Percentiles rank a stretch among this genome's conserved stretches.
Conservation (phyloP, 2,329 filamentous ascomycete species). For the Arachnopeziza araneosa region DNA sequence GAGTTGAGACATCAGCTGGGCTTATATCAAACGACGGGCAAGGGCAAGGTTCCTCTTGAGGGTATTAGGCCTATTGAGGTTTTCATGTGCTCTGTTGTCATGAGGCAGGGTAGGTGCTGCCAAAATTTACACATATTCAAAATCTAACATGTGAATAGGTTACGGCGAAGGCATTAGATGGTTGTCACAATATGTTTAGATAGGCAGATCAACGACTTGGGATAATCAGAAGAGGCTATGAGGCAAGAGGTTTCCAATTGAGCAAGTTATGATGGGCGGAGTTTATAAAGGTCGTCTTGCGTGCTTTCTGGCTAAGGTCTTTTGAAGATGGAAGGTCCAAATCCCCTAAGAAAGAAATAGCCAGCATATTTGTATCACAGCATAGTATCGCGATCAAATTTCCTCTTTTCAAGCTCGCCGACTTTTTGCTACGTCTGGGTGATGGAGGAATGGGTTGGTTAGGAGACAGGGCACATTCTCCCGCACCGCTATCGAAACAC, state of each 20-base stretch:
- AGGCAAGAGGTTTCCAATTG: slow-evolving; percentile 14
- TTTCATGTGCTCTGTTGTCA: slow-evolving; percentile 98
- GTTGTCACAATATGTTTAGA: slow-evolving; percentile 86
- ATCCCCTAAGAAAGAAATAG: slow-evolving; percentile 12
- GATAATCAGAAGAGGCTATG: slow-evolving; percentile 1
- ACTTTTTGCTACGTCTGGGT: not conserved
- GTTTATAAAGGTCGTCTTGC: slow-evolving; percentile 29
- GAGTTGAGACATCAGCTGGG: slow-evolving; percentile 89
- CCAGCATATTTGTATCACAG: slow-evolving; percentile 27
- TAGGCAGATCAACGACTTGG: not conserved
- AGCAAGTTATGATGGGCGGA: slow-evolving; percentile 26
- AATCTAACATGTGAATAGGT: slow-evolving; percentile 39
- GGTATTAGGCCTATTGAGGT: slow-evolving; percentile 93
- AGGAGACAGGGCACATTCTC: not conserved
- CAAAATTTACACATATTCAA: not conserved
- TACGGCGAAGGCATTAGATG: slow-evolving; percentile 89
- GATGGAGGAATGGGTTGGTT: not conserved
- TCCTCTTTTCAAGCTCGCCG: slow-evolving; percentile 5
- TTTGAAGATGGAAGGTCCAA: slow-evolving; percentile 15
- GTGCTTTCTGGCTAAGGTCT: slow-evolving; percentile 21
- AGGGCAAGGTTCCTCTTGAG: slow-evolving; percentile 89
- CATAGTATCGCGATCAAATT: slow-evolving; percentile 29
- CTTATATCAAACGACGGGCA: slow-evolving; percentile 92
- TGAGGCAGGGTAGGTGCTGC: slow-evolving; percentile 71
- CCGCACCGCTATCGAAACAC: not conserved